These are phyloP conservation scores for Candida silvicultrix DNA, from an alignment of 805 yeast genomes.

Conservation along the genomic window DNA sequence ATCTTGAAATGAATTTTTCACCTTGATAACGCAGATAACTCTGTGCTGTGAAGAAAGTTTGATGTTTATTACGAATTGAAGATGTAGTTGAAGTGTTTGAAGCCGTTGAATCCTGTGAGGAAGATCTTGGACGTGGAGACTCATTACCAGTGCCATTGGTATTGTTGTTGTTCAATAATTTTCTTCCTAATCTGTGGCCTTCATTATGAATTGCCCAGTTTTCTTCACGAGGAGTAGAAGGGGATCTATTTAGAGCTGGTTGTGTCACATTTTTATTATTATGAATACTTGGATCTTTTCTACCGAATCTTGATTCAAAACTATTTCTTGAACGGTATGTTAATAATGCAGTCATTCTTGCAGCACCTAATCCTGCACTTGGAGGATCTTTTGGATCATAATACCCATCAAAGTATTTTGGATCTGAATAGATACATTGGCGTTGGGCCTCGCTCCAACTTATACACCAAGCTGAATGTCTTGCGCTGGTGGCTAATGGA, in stretches of 20 bases:
- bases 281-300: slow-evolving; percentile 52
- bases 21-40: slow-evolving; percentile 94
- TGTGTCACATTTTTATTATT: slow-evolving; percentile 4
- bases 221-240: slow-evolving; percentile 54
- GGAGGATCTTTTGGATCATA: slow-evolving; percentile 79
- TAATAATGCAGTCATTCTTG: slow-evolving; percentile 92
- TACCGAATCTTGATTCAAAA: slow-evolving; percentile 88
- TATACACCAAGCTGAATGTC: slow-evolving; percentile 97
- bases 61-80: slow-evolving; percentile 23
- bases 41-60: slow-evolving; percentile 86
- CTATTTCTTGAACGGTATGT: slow-evolving; percentile 91
- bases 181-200: slow-evolving; percentile 44
- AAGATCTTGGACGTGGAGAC: slow-evolving; percentile 1
- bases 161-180: slow-evolving; percentile 4
- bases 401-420: slow-evolving; percentile 87
- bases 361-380: slow-evolving; percentile 82
- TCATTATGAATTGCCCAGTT: slow-evolving; percentile 86
- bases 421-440: slow-evolving; percentile 93
- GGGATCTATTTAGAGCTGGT: slow-evolving; percentile 23
- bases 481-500: slow-evolving; percentile 89
- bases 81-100: slow-evolving; percentile 20
- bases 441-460: slow-evolving; percentile 99
- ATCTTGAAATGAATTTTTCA: slow-evolving; percentile 77
- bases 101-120: slow-evolving; percentile 25
- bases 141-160: background rate